Conservation (phyloP, 306 rosid genomes). For the Ormosia semicastrata region DNA sequence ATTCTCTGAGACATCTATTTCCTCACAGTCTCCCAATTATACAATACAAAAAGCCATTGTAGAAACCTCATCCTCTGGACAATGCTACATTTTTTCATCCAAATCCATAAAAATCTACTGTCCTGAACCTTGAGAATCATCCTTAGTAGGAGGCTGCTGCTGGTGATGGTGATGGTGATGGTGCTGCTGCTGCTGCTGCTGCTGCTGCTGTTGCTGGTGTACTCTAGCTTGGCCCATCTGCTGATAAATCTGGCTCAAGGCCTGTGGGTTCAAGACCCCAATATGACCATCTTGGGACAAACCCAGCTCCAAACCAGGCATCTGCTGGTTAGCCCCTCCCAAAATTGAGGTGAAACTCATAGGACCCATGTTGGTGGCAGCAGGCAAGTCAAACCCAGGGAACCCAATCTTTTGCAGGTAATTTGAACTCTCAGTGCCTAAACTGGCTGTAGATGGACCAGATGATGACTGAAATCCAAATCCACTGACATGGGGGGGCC, state of each 20-base stretch:
- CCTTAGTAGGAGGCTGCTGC: slow-evolving; percentile 61
- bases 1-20: slow-evolving; percentile 45
- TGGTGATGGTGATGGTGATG: slow-evolving; percentile 52
- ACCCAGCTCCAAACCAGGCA: slow-evolving; percentile 92
- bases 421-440: slow-evolving; percentile 58
- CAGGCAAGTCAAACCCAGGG: slow-evolving; percentile 78
- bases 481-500: slow-evolving; percentile 67
- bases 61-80: slow-evolving; percentile 48
- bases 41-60: slow-evolving; percentile 53
- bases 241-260: slow-evolving; percentile 88
- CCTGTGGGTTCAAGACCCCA: slow-evolving; percentile 83
- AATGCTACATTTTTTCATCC: slow-evolving; percentile 36
- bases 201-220: slow-evolving; percentile 51
- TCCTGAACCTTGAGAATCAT: slow-evolving; percentile 94
- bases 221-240: slow-evolving; percentile 89
- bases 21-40: slow-evolving; percentile 50
- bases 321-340: slow-evolving; percentile 61
- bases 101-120: slow-evolving; percentile 46
- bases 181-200: slow-evolving; percentile 37
- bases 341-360: slow-evolving; percentile 94
- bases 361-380: slow-evolving; percentile 61
- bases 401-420: slow-evolving; percentile 81
- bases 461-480: slow-evolving; percentile 76
- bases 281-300: slow-evolving; percentile 90
- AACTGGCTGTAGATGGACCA: slow-evolving; percentile 46